Conservation (phyloP, 805 yeast species). For the Candida andamanensis region DNA sequence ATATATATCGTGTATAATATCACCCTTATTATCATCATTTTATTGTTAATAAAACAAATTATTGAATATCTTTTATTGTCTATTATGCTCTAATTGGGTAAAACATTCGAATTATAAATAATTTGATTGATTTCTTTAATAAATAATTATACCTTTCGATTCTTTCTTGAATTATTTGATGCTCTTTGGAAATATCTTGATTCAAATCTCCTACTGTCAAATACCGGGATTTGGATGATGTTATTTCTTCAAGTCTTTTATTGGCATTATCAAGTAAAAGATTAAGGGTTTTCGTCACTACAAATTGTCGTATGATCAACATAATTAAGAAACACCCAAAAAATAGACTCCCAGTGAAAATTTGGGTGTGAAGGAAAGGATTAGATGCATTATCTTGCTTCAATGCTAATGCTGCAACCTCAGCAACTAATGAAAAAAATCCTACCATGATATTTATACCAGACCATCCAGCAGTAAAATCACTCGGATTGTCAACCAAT, state of each 20-base stretch:
- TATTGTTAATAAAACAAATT: not conserved
- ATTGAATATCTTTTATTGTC: not conserved
- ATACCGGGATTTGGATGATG: conserved; percentile 8
- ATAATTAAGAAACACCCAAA: conserved; percentile 39
- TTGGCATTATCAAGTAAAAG: conserved; percentile 9
- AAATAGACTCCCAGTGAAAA: conserved; percentile 51
- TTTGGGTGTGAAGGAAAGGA: conserved; percentile 59
- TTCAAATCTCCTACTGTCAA: conserved; percentile 7
- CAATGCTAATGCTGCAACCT: conserved; percentile 51
- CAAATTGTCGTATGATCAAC: conserved; percentile 47
- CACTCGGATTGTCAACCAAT: conserved; percentile 12
- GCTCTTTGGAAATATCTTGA: conserved; percentile 7
- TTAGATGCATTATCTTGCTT: conserved; percentile 13
- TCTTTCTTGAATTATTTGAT: conserved; percentile 14
- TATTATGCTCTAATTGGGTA: conserved; percentile 20
- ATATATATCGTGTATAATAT: conserved; percentile 12
- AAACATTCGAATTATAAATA: conserved; percentile 13
- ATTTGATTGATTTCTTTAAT: conserved; percentile 4
- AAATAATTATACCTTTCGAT: conserved; percentile 15
- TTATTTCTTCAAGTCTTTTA: conserved; percentile 2
- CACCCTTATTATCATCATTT: conserved; percentile 5
- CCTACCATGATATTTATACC: conserved; percentile 30
- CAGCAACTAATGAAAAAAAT: conserved; percentile 40
- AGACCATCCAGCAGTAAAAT: conserved; percentile 37
- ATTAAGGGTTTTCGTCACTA: conserved; percentile 38